Evolutionary conservation across 352 stramenopile species (phyloP).

Genomic region (Phytophthora syringae): DNA sequence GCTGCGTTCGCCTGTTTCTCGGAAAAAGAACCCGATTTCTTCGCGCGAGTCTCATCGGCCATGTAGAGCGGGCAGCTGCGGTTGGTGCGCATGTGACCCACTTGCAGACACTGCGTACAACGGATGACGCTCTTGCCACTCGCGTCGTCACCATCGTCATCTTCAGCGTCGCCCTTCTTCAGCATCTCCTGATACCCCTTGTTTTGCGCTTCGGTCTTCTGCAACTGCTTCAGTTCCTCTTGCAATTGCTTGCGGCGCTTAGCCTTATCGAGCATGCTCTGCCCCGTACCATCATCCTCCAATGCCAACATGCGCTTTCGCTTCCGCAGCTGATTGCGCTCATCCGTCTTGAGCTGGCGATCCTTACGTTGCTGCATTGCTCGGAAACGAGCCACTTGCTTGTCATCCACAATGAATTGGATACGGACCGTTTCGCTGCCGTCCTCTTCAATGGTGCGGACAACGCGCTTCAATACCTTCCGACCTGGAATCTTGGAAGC

Average conservation of each 20-base stretch:
- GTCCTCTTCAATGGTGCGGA: slow-evolving; percentile 82
- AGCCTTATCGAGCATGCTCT: slow-evolving; percentile 72
- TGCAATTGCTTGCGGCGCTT: slow-evolving; percentile 86
- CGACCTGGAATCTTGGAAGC: slow-evolving; percentile 45
- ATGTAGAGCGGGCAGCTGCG: slow-evolving; percentile 85
- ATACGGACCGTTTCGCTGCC: slow-evolving; percentile 78
- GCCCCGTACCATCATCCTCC: slow-evolving; percentile 58
- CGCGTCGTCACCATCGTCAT: slow-evolving; percentile 27
- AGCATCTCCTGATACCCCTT: slow-evolving; percentile 71
- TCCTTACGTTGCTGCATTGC: slow-evolving; percentile 84
- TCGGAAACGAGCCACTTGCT: slow-evolving; percentile 69
- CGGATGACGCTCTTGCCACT: slow-evolving; percentile 73
- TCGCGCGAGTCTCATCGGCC: slow-evolving; percentile 60
- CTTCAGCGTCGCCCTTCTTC: slow-evolving; percentile 28
- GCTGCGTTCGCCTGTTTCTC: slow-evolving; percentile 37
- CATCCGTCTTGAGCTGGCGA: slow-evolving; percentile 70
- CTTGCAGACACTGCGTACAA: slow-evolving; percentile 81
- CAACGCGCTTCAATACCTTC: slow-evolving; percentile 80
- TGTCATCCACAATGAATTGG: slow-evolving; percentile 83
- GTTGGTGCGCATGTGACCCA: slow-evolving; percentile 87
- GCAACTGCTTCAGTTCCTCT: slow-evolving; percentile 86
- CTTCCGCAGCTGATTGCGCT: slow-evolving; percentile 79
- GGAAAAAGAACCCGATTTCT: slow-evolving; percentile 35
- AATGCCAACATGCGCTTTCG: slow-evolving; percentile 80
- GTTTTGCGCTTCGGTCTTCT: slow-evolving; percentile 85